These are phyloP conservation scores for Sideroxylon spinosum DNA, from an alignment of 179 eudicot species.

Conservation along the genomic window DNA sequence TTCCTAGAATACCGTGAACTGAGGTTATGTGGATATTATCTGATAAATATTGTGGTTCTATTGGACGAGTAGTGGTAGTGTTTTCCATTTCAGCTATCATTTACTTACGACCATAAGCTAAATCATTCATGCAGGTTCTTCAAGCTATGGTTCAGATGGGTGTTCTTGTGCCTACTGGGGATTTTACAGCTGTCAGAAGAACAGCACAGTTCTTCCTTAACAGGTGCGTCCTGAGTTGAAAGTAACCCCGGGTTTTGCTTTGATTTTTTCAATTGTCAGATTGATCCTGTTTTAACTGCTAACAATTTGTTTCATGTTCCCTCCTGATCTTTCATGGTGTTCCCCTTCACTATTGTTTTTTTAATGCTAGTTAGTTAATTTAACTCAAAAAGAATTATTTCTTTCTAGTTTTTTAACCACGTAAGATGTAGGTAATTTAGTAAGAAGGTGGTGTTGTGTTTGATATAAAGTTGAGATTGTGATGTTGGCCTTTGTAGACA, in stretches of 20 bases:
- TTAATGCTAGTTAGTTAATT: not conserved
- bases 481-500: not conserved
- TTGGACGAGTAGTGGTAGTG: conserved; percentile 4
- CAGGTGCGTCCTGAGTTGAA: conserved; percentile 45
- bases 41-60: not conserved
- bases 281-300: not conserved
- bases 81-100: not conserved
- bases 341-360: not conserved
- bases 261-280: not conserved
- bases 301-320: not conserved
- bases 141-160: conserved; percentile 98
- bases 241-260: not conserved
- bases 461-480: not conserved
- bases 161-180: conserved; percentile 97
- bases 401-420: not conserved
- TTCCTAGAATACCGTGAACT: not conserved
- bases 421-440: too few relatives aligned
- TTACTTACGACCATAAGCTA: not conserved
- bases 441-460: too few relatives aligned
- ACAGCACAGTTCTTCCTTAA: conserved; percentile 90
- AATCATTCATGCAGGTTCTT: conserved; percentile 60
- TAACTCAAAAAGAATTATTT: not conserved
- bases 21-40: not conserved
- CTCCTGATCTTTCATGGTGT: conserved; percentile 4
- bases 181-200: conserved; percentile 93